phyloP scores from a whole-genome alignment of 1,284 basidiomycete genomes.

The Pyrrhoderma lamaoense region DNA sequence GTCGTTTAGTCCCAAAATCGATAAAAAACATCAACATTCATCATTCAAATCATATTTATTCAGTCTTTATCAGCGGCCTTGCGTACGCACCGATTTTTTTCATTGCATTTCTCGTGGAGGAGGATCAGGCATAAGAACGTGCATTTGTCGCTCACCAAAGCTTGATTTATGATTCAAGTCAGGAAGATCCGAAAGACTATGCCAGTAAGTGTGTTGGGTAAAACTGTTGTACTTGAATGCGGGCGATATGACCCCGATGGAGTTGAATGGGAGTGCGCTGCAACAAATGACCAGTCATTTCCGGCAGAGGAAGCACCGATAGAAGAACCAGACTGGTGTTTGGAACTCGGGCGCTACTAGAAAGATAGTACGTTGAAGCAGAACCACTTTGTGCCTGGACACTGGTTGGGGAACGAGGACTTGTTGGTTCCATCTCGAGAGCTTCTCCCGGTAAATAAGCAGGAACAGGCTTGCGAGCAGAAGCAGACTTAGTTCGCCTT shows the following conservation, averaged over 20 bases:
- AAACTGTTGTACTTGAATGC: background rate
- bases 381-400: background rate
- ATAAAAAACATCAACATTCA: no score
- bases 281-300: conserved; percentile 16
- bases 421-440: conserved; percentile 11
- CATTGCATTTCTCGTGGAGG: conserved; percentile 12
- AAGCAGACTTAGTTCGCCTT: conserved; percentile 9
- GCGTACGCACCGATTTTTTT: background rate
- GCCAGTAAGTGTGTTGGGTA: conserved; percentile 3
- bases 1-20: no score
- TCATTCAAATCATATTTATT: no score
- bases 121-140: conserved; percentile 14
- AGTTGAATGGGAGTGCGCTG: conserved; percentile 14
- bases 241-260: conserved; percentile 8
- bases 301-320: conserved; percentile 6
- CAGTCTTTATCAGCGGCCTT: no score
- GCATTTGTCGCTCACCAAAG: conserved; percentile 19
- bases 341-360: background rate
- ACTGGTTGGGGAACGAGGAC: conserved; percentile 5
- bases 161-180: conserved; percentile 18
- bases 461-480: conserved; percentile 15
- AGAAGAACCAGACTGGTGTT: conserved; percentile 4
- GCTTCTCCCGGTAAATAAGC: conserved; percentile 13
- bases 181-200: conserved; percentile 2
- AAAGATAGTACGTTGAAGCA: background rate